Conservation (phyloP, 163 green algal genomes). For the Dunaliella salina region DNA sequence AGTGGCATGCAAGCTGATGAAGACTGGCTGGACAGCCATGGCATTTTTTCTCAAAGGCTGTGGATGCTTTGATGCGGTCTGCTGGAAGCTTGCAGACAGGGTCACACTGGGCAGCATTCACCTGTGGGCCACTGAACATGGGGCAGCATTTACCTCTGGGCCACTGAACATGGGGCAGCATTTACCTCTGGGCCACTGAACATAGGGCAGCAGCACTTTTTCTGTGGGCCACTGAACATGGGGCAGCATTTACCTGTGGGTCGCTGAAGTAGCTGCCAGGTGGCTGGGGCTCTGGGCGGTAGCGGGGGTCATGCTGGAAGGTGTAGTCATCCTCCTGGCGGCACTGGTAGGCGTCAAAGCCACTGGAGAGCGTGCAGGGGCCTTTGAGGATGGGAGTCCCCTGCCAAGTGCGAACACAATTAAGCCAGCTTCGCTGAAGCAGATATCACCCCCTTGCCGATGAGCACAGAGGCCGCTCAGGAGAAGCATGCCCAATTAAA, state of each 20-base stretch:
- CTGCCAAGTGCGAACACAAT: conserved; percentile 6
- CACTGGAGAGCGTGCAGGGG: conserved; percentile 28
- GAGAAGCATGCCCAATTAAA: not conserved
- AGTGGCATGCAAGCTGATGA: too few species aligned
- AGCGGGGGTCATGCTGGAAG: conserved; percentile 12
- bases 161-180: conserved; percentile 21
- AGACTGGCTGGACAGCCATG: too few species aligned
- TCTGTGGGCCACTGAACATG: too few species aligned
- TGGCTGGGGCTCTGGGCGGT: conserved; percentile 22
- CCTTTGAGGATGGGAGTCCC: conserved; percentile 36
- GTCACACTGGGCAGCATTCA: too few species aligned
- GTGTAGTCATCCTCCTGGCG: not conserved
- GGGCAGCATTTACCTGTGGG: conserved; percentile 15
- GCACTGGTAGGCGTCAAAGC: conserved; percentile 30
- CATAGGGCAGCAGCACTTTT: too few species aligned
- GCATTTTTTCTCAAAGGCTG: too few species aligned
- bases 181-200: conserved; percentile 33
- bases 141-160: conserved; percentile 14
- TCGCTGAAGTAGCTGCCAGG: conserved; percentile 36
- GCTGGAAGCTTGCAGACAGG: too few species aligned
- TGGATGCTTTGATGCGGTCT: too few species aligned
- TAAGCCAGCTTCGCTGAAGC: too few species aligned
- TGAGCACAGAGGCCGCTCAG: too few species aligned
- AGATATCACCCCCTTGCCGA: too few species aligned
- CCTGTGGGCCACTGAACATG: too few species aligned